Evolutionary conservation across 2,329 filamentous ascomycete species (phyloP).

Genomic region (Blastomyces gilchristii): DNA sequence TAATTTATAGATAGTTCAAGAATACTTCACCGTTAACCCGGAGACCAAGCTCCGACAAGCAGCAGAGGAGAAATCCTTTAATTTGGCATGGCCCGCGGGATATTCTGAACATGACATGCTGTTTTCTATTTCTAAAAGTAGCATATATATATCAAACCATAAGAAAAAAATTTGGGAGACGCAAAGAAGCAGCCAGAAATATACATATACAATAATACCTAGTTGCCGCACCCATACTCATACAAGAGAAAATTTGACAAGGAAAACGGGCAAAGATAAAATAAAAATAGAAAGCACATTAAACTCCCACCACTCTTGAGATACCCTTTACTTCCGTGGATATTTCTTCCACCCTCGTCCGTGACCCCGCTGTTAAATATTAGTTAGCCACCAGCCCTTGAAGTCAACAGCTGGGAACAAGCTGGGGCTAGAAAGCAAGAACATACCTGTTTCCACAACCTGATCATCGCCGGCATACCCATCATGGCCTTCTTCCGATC

Average conservation of each 20-base stretch:
- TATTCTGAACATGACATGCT: neutral
- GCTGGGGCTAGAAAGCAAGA: constrained; percentile 7
- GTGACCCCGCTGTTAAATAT: constrained; percentile 49
- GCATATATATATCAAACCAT: neutral
- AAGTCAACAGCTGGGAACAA: neutral
- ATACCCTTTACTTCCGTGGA: constrained; percentile 32
- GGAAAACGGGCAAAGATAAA: neutral
- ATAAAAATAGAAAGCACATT: neutral
- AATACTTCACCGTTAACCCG: neutral
- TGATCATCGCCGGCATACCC: constrained; percentile 85
- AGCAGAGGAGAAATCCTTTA: neutral
- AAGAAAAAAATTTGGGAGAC: neutral
- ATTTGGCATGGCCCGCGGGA: neutral
- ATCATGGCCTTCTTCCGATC: constrained; percentile 85
- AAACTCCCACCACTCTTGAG: neutral
- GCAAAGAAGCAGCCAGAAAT: neutral
- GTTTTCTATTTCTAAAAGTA: neutral
- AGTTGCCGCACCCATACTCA: constrained; percentile 3
- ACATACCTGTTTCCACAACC: constrained; percentile 83
- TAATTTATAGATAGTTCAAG: neutral
- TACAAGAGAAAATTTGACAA: neutral
- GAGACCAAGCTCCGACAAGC: too few species aligned
- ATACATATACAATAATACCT: neutral
- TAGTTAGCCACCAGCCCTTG: constrained; percentile 26
- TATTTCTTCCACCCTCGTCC: constrained; percentile 66